These are phyloP conservation scores for Coccomyxa sp. DNA, from an alignment of 139 green algal genomes.

Conservation along the genomic window DNA sequence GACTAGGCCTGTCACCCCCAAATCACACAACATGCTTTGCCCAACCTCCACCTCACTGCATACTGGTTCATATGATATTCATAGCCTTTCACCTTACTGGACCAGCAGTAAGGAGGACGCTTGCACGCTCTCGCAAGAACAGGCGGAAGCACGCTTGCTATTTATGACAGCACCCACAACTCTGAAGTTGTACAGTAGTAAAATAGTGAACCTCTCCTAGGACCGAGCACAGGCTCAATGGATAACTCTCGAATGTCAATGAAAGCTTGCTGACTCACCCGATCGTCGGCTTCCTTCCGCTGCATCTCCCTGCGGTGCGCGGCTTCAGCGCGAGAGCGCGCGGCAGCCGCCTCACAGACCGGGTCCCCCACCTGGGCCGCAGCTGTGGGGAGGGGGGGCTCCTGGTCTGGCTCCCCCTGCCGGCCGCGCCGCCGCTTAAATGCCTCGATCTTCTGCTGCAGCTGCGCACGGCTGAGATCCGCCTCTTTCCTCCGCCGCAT, in stretches of 20 bases:
- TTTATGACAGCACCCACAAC: too few species aligned
- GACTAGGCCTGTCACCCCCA: background rate
- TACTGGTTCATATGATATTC: too few species aligned
- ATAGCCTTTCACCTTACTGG: too few species aligned
- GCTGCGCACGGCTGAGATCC: background rate
- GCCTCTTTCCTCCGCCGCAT: background rate
- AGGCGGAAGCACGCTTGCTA: too few species aligned
- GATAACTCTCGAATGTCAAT: too few species aligned
- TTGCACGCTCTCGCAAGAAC: too few species aligned
- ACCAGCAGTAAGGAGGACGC: too few species aligned
- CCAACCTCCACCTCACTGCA: too few species aligned
- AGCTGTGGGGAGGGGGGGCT: background rate
- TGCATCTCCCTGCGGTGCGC: background rate
- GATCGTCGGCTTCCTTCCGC: background rate
- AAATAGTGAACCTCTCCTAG: too few species aligned
- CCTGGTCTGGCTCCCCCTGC: background rate
- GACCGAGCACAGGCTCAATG: too few species aligned
- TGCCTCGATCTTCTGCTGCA: slow-evolving; percentile 3
- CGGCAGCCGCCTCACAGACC: background rate
- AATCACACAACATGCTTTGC: background rate
- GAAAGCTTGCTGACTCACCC: background rate
- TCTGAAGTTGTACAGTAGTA: too few species aligned
- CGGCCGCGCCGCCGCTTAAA: background rate
- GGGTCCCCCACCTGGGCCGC: background rate
- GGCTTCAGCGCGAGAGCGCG: background rate